These are phyloP conservation scores for Plectosphaerella sp. DNA, from an alignment of 2,329 filamentous ascomycete genomes.

Conservation along the genomic window DNA sequence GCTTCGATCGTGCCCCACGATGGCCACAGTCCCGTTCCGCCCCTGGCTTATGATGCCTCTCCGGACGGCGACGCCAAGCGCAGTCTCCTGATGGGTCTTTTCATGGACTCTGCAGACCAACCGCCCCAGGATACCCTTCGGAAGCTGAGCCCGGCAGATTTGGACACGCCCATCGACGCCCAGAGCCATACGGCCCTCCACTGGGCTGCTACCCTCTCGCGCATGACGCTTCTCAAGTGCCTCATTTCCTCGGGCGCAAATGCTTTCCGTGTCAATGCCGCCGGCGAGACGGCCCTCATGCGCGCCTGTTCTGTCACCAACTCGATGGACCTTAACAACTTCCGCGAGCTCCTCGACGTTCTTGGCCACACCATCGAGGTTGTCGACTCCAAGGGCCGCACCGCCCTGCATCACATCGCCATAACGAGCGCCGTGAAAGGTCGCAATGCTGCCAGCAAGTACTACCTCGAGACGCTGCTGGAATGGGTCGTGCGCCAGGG, in stretches of 20 bases:
- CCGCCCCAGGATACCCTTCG: slow-evolving; percentile 73
- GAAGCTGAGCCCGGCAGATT: slow-evolving; percentile 70
- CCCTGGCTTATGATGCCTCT: slow-evolving; percentile 56
- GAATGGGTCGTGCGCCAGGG: slow-evolving; percentile 92
- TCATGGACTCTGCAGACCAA: slow-evolving; percentile 71
- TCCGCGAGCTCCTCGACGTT: slow-evolving; percentile 85
- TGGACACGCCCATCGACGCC: slow-evolving; percentile 88
- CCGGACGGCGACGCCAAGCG: slow-evolving; percentile 75
- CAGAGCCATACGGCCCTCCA: slow-evolving; percentile 88
- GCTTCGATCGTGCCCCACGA: slow-evolving; percentile 30
- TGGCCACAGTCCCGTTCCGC: slow-evolving; percentile 56
- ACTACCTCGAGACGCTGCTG: slow-evolving; percentile 90
- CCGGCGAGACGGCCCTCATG: slow-evolving; percentile 89
- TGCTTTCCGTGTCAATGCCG: slow-evolving; percentile 81
- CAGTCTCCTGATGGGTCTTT: slow-evolving; percentile 75
- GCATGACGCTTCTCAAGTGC: slow-evolving; percentile 74
- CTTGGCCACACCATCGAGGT: slow-evolving; percentile 88
- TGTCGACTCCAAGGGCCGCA: slow-evolving; percentile 82
- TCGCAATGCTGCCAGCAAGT: slow-evolving; percentile 83
- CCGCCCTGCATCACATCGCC: slow-evolving; percentile 93
- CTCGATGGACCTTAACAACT: slow-evolving; percentile 85
- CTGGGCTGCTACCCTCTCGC: slow-evolving; percentile 91
- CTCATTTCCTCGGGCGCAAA: slow-evolving; percentile 82
- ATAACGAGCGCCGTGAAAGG: slow-evolving; percentile 95
- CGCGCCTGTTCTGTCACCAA: slow-evolving; percentile 91